These are phyloP conservation scores for Aspergillus carlsbadensis DNA, from an alignment of 495 filamentous ascomycete species.

Conservation along the genomic window DNA sequence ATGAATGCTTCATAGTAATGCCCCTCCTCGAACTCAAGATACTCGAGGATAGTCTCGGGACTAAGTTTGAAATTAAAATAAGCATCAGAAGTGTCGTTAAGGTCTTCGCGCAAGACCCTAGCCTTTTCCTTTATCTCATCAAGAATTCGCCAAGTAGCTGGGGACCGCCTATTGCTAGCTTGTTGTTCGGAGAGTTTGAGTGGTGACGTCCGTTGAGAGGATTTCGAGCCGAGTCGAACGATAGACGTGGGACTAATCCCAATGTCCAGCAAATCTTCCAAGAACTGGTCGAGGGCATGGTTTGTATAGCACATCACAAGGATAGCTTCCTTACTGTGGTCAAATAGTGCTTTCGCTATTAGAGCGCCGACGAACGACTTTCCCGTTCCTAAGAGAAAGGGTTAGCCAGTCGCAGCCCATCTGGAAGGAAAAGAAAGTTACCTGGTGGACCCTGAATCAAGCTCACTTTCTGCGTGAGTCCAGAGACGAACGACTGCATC, in stretches of 20 bases:
- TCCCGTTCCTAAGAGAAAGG: conserved; percentile 59
- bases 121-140: conserved; percentile 33
- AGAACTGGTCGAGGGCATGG: conserved; percentile 75
- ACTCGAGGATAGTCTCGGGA: conserved; percentile 49
- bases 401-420: background rate
- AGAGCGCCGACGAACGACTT: conserved; percentile 77
- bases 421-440: conserved; percentile 17
- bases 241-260: conserved; percentile 56
- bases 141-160: conserved; percentile 37
- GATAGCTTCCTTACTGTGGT: conserved; percentile 51
- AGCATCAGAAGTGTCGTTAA: conserved; percentile 24
- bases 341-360: conserved; percentile 57
- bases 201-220: conserved; percentile 43
- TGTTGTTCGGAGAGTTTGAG: conserved; percentile 51
- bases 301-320: conserved; percentile 68
- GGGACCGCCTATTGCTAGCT: conserved; percentile 21
- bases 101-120: background rate
- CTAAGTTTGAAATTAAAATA: conserved; percentile 21
- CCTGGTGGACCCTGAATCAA: conserved; percentile 78
- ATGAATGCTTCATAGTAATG: conserved; percentile 58
- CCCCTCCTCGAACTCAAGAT: conserved; percentile 60
- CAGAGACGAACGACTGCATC: conserved; percentile 51
- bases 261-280: conserved; percentile 64
- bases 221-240: conserved; percentile 69
- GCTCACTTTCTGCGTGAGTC: conserved; percentile 55